These are phyloP conservation scores for Phytophthora rubi DNA, from an alignment of 352 stramenopile species.

Conservation along the genomic window DNA sequence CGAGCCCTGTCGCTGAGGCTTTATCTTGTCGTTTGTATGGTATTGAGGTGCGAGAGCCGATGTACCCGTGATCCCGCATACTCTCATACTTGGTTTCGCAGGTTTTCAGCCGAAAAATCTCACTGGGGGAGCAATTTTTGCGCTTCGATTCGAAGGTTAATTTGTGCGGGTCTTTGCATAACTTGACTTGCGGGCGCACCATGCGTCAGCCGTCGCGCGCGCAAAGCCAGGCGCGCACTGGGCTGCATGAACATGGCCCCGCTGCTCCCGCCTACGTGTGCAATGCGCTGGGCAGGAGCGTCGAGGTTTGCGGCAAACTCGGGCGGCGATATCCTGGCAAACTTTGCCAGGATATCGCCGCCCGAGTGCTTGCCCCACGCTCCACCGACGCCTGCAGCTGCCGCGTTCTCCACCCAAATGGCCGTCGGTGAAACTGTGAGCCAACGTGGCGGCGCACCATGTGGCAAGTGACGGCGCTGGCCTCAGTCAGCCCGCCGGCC, in stretches of 20 bases:
- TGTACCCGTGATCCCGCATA: slow-evolving; percentile 1
- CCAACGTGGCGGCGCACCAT: slow-evolving; percentile 27
- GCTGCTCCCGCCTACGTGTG: slow-evolving; percentile 3
- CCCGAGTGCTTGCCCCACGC: neutral
- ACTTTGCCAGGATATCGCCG: too few species aligned
- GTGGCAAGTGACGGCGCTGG: slow-evolving; percentile 20
- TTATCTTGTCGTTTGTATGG: neutral
- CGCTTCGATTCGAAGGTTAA: slow-evolving; percentile 28
- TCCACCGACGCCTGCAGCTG: neutral
- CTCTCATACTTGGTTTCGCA: neutral
- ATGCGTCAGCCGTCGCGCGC: too few species aligned
- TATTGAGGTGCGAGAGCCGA: neutral
- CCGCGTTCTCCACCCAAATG: slow-evolving; percentile 9
- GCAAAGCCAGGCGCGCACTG: too few species aligned
- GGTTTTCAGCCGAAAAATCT: neutral
- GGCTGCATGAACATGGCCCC: slow-evolving; percentile 9
- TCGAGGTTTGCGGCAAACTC: neutral
- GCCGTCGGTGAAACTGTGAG: slow-evolving; percentile 10
- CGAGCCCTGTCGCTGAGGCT: neutral
- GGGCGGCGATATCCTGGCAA: too few species aligned
- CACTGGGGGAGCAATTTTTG: slow-evolving; percentile 5
- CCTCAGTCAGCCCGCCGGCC: slow-evolving; percentile 4
- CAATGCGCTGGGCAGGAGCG: slow-evolving; percentile 1
- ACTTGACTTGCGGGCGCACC: neutral
- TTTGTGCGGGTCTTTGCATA: neutral